Percentiles rank a stretch among this genome's conserved stretches.
These are phyloP conservation scores for Pugionium dolabratum DNA, from an alignment of 345 rosid species.

Conservation along the genomic window DNA sequence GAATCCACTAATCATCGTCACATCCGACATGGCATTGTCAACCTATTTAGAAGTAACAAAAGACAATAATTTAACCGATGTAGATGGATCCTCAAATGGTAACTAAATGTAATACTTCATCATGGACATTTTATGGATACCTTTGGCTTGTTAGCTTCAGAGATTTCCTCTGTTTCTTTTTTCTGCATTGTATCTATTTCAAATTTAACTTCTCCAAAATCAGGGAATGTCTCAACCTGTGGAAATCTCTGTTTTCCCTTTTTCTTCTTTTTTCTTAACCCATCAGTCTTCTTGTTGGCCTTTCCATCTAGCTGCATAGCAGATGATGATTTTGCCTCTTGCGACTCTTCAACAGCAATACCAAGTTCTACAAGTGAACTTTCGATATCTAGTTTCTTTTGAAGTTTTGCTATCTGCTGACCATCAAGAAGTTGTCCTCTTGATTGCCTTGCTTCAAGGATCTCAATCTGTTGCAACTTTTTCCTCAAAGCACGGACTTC, in stretches of 20 bases:
- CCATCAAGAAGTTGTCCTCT: slow-evolving; percentile 77
- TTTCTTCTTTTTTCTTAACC: slow-evolving; percentile 61
- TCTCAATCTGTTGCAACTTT: slow-evolving; percentile 94
- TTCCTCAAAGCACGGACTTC: slow-evolving; percentile 80
- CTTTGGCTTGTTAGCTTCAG: slow-evolving; percentile 47
- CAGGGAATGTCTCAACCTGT: slow-evolving; percentile 51
- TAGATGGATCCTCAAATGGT: background rate
- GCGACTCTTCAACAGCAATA: slow-evolving; percentile 47
- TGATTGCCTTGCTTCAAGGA: slow-evolving; percentile 76
- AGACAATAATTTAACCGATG: slow-evolving; percentile 14
- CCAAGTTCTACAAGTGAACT: slow-evolving; percentile 77
- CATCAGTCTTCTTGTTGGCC: slow-evolving; percentile 54
- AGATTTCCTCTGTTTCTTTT: slow-evolving; percentile 41
- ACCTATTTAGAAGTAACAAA: slow-evolving; percentile 46
- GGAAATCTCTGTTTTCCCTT: slow-evolving; percentile 57
- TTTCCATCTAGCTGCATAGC: slow-evolving; percentile 51
- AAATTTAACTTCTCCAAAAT: slow-evolving; percentile 38
- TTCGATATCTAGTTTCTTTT: slow-evolving; percentile 63
- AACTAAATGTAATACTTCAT: background rate
- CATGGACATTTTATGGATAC: slow-evolving; percentile 29
- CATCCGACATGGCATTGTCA: slow-evolving; percentile 32
- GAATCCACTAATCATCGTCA: slow-evolving; percentile 34
- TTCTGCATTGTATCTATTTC: slow-evolving; percentile 42
- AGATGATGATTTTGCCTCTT: slow-evolving; percentile 44
- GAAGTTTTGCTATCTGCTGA: slow-evolving; percentile 91